These are phyloP conservation scores for Flaveria sonorensis DNA, from an alignment of 129 eudicot genomes.

Conservation along the genomic window DNA sequence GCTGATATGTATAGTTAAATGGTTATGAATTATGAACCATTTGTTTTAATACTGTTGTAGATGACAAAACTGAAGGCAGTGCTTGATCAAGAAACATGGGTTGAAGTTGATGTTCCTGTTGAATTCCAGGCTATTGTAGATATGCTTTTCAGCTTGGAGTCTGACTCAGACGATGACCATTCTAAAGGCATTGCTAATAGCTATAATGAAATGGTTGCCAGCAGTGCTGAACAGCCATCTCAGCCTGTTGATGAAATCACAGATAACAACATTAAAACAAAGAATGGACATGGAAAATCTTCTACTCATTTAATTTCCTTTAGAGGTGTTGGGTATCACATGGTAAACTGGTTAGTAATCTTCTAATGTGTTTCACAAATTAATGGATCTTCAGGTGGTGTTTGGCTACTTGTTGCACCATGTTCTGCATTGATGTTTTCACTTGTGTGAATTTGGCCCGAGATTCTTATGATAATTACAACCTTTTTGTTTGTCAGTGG, in stretches of 20 bases:
- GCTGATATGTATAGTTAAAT: background rate
- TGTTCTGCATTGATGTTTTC: background rate
- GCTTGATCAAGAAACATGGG: conserved; percentile 98
- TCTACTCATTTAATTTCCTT: conserved; percentile 54
- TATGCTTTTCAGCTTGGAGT: conserved; percentile 56
- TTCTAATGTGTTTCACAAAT: conserved; percentile 4
- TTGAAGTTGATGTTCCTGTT: conserved; percentile 87
- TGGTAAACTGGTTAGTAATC: conserved; percentile 93
- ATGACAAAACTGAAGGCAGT: conserved; percentile 84
- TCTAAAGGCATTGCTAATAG: conserved; percentile 25
- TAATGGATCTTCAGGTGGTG: conserved; percentile 4
- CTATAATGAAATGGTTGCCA: conserved; percentile 36
- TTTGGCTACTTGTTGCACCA: background rate
- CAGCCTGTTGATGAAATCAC: conserved; percentile 43
- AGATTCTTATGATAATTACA: background rate
- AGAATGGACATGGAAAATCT: conserved; percentile 46
- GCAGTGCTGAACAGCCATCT: conserved; percentile 51
- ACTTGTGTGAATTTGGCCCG: conserved; percentile 12
- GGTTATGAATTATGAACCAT: conserved; percentile 1
- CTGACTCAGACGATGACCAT: conserved; percentile 41
- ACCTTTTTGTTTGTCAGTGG: conserved; percentile 59
- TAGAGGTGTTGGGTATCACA: conserved; percentile 86
- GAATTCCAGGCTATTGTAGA: conserved; percentile 82
- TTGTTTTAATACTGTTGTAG: conserved; percentile 46
- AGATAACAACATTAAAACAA: conserved; percentile 46